phyloP scores from a whole-genome alignment of 495 filamentous ascomycete species.

The Lophium mytilinum region DNA sequence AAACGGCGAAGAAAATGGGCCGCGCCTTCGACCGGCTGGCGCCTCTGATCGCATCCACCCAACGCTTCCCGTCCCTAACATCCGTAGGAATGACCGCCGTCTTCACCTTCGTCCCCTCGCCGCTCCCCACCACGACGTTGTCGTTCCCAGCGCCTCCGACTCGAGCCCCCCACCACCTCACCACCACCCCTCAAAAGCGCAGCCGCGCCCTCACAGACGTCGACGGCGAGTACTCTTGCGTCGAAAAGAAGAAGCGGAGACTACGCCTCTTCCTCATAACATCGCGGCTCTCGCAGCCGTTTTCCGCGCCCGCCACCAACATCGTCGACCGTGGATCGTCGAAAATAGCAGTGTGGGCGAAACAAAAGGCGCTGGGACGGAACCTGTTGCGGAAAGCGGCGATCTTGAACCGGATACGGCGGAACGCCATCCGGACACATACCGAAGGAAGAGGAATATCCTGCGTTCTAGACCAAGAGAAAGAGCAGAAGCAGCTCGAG shows the following conservation, averaged over 20 bases:
- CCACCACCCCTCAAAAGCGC: constrained; percentile 40
- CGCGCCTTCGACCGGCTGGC: background rate
- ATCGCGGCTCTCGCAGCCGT: constrained; percentile 59
- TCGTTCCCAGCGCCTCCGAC: constrained; percentile 13
- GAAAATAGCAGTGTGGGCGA: constrained; percentile 51
- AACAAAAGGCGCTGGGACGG: constrained; percentile 32
- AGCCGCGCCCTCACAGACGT: constrained; percentile 51
- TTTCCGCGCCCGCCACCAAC: constrained; percentile 58
- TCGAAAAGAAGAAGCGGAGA: constrained; percentile 59
- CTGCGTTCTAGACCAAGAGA: constrained; percentile 13
- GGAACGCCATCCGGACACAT: background rate
- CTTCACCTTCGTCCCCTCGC: constrained; percentile 12
- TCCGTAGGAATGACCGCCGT: background rate
- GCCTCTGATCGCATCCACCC: background rate
- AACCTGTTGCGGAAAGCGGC: constrained; percentile 46
- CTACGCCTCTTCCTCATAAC: constrained; percentile 56
- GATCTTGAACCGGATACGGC: constrained; percentile 45
- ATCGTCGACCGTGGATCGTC: constrained; percentile 51
- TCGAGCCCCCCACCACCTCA: background rate
- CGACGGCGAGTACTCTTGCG: constrained; percentile 44
- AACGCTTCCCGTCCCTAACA: background rate
- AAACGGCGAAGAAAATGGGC: constrained; percentile 19
- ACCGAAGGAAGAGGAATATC: constrained; percentile 27
- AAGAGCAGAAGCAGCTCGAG: constrained; percentile 19
- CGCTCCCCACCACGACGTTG: constrained; percentile 8